Conservation (phyloP, 371 early-diverging fungal genomes). For the Zancudomyces culisetae region DNA sequence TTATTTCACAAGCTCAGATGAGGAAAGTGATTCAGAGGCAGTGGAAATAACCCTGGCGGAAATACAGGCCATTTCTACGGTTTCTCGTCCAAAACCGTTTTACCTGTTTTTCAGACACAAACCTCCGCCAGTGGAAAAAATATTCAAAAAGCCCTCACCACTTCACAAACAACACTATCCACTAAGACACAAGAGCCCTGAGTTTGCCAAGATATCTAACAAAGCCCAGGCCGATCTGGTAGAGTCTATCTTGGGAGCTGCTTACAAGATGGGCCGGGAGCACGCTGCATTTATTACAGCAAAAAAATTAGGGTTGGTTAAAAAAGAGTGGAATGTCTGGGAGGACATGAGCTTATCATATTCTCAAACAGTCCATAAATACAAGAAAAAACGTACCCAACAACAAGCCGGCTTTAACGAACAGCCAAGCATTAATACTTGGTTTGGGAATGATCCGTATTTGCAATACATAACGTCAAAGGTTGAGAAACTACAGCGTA, state of each 20-base stretch:
- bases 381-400: neutral
- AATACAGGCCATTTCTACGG: neutral
- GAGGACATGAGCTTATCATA: neutral
- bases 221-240: conserved; percentile 79
- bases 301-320: conserved; percentile 9
- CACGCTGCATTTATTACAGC: conserved; percentile 32
- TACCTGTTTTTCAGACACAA: neutral
- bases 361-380: neutral
- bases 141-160: neutral
- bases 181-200: neutral
- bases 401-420: neutral
- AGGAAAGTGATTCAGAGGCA: no score
- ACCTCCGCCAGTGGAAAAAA: neutral
- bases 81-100: neutral
- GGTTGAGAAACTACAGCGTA: conserved; percentile 24
- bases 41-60: neutral
- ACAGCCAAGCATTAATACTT: neutral
- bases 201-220: conserved; percentile 30
- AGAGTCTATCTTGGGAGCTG: conserved; percentile 75
- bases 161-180: conserved; percentile 1
- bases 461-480: conserved; percentile 12
- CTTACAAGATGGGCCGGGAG: conserved; percentile 37
- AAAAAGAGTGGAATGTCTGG: neutral
- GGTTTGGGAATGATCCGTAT: neutral
- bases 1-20: no score